Conservation (phyloP, 768 basidiomycete genomes). For the Boletus fagicola region DNA sequence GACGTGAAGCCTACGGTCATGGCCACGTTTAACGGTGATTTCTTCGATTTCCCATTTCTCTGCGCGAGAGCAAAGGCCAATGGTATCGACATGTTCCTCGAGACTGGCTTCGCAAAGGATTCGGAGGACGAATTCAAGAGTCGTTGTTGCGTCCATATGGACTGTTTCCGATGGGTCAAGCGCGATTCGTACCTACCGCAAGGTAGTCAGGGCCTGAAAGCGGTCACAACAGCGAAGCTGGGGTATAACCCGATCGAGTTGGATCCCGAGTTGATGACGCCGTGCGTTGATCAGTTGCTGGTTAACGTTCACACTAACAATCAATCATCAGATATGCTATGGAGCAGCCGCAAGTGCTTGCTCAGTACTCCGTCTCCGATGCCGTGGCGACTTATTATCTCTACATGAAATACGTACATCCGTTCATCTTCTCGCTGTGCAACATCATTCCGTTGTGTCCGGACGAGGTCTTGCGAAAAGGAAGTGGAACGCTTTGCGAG, state of each 20-base stretch:
- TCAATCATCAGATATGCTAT: constrained; percentile 72
- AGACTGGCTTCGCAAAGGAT: constrained; percentile 91
- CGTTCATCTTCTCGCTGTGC: constrained; percentile 98
- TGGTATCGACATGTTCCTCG: constrained; percentile 94
- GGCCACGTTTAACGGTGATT: constrained; percentile 98
- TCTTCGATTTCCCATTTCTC: constrained; percentile 98
- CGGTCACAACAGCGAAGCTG: constrained; percentile 92
- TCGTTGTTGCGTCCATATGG: constrained; percentile 93
- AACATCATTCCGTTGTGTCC: constrained; percentile 98
- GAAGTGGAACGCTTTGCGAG: constrained; percentile 95
- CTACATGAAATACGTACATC: constrained; percentile 99
- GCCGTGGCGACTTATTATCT: constrained; percentile 99
- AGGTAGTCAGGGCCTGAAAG: constrained; percentile 97
- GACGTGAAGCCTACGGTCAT: constrained; percentile 95
- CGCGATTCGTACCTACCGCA: constrained; percentile 98
- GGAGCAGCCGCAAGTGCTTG: constrained; percentile 91
- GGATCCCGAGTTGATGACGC: constrained; percentile 99
- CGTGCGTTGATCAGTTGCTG: constrained; percentile 53
- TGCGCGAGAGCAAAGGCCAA: constrained; percentile 80
- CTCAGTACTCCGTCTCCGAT: constrained; percentile 99
- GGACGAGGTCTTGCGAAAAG: constrained; percentile 95
- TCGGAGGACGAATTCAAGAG: constrained; percentile 94
- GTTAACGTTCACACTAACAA: not conserved
- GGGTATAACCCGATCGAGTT: constrained; percentile 97
- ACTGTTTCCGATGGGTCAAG: constrained; percentile 99